phyloP scores from a whole-genome alignment of 108 stramenopile species.

The Aurantiochytrium sp. region DNA sequence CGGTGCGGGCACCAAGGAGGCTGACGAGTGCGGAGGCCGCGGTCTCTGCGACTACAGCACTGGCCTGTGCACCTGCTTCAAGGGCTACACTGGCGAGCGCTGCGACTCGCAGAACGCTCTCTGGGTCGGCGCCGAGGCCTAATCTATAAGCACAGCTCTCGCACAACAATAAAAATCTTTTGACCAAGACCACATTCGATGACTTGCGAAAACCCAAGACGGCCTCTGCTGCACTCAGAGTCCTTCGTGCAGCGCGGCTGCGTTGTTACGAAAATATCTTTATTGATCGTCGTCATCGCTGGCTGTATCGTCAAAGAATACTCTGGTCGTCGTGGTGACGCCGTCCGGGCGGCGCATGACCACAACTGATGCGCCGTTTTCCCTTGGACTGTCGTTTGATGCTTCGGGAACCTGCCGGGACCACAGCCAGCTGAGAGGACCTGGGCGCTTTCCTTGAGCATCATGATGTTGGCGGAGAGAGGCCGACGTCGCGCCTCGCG shows the following conservation, averaged over 20 bases:
- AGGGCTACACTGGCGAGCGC: conserved; percentile 55
- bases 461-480: no score
- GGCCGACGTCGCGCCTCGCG: no score
- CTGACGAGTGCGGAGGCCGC: conserved; percentile 56
- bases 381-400: not conserved
- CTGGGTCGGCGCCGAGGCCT: conserved; percentile 3
- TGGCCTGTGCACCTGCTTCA: conserved; percentile 65
- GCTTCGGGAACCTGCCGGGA: no score
- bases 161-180: no score
- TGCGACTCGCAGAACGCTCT: conserved; percentile 52
- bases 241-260: no score
- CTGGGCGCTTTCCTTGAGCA: no score
- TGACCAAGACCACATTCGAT: no score
- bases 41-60: conserved; percentile 54
- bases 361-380: not conserved
- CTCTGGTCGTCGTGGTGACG: not conserved
- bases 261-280: no score
- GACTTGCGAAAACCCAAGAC: no score
- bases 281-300: not conserved
- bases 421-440: no score
- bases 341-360: not conserved
- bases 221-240: no score
- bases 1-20: not conserved
- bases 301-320: not conserved
- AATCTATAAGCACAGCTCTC: no score